Evolutionary conservation across 1,139 yeast genomes (phyloP), one percentile per base, ranked within the genome.

Genomic region (Lodderomyces orthopsilosis): DNA sequence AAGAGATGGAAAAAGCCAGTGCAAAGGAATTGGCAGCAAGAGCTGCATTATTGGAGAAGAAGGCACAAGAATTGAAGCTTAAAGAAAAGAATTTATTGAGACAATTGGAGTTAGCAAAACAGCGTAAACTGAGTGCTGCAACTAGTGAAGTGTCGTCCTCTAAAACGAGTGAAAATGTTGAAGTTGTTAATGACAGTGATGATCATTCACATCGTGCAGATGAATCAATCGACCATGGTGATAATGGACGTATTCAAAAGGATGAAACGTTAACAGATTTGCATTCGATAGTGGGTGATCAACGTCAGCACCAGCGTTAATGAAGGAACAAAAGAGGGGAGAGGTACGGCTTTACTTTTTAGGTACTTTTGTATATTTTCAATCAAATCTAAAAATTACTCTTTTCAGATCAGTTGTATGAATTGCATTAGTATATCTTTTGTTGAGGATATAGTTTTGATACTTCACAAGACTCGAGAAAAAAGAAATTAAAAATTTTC

Each of bases 1-100:
- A 85, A 57, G 89, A 85, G 55, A 66, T 85, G 66, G 94, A 85
- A 59, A 82, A 83, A 61, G 84, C 83, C 48, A 79, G 87, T 49
- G 93, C 93, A 0, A 75, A 76, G 58, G 91, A 85, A 56, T 67
- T 85, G 55, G 82, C 88, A 19, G 70, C 69, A 47, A 71, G 91
- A 53, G 91, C 90, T 7, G 85, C 85, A n/a, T 79, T 83, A 46
- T 73, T 85, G 55, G 93, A 85, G 58, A 81, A 75, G 56, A 83
- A 82, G 58, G 93, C 93, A 1, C 84, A 84, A 27, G 85, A 80
- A 51, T 72, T 85, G 63, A 85, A 84, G 66, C 69, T 76, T 45
- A 80, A 79, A 62, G 93, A 85, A 57, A 78, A 66, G 55, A 56
- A 73, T 42, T 61, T 85, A 51, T 63, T 66, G 63, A 73, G 72